phyloP scores from a whole-genome alignment of 495 filamentous ascomycete genomes.

The Aspergillus funiculosus region DNA sequence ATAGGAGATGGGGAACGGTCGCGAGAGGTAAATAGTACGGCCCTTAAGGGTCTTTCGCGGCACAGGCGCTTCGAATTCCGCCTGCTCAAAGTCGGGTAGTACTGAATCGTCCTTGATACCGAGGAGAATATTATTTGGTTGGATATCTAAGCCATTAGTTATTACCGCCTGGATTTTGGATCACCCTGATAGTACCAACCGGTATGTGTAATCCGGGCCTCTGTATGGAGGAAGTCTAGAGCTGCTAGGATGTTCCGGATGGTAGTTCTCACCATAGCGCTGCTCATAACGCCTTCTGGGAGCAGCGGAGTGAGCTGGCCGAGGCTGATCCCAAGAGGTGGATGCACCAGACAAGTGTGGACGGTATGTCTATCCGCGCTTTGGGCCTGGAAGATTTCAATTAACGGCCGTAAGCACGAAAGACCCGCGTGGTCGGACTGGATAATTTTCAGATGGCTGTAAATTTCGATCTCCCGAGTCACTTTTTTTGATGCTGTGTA shows the following conservation, averaged over 20 bases:
- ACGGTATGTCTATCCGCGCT: constrained; percentile 23
- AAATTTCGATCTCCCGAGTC: constrained; percentile 30
- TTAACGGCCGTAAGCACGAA: constrained; percentile 24
- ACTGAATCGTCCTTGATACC: constrained; percentile 28
- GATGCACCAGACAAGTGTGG: constrained; percentile 39
- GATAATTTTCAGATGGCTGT: constrained; percentile 25
- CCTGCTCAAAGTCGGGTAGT: constrained; percentile 22
- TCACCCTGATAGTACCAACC: constrained; percentile 28
- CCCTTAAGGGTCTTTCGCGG: constrained; percentile 22
- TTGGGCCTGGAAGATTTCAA: constrained; percentile 30
- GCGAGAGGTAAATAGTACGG: constrained; percentile 24
- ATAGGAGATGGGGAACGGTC: constrained; percentile 17
- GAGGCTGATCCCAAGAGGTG: constrained; percentile 34
- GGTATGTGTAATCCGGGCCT: constrained; percentile 41
- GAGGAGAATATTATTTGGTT: constrained; percentile 29
- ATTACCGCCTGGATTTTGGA: background rate
- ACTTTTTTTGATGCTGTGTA: constrained; percentile 22
- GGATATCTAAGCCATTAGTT: constrained; percentile 19
- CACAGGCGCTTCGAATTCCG: constrained; percentile 22
- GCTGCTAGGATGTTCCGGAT: constrained; percentile 28
- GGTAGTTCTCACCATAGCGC: constrained; percentile 18
- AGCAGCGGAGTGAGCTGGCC: constrained; percentile 20
- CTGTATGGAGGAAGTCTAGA: constrained; percentile 40
- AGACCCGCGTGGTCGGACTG: constrained; percentile 30
- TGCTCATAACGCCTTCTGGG: constrained; percentile 18